Conservation (phyloP, 2,329 filamentous ascomycete species). For the Verticillium dahliae region DNA sequence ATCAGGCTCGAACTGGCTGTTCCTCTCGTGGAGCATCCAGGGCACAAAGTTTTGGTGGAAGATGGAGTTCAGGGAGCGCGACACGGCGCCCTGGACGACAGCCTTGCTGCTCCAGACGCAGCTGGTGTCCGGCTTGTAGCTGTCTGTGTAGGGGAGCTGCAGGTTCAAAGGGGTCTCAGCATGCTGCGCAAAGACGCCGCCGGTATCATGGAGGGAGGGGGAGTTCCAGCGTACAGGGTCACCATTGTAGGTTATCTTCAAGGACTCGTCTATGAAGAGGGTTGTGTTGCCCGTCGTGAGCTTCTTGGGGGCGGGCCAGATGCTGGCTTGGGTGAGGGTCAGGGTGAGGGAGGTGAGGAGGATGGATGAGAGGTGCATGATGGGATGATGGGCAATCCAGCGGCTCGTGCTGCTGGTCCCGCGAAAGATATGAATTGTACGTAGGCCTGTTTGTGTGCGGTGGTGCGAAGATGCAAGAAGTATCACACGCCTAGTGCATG, state of each 20-base stretch:
- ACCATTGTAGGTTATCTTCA: slow-evolving; percentile 54
- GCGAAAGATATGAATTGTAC: no score
- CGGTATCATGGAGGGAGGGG: slow-evolving; percentile 10
- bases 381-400: not conserved
- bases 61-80: slow-evolving; percentile 56
- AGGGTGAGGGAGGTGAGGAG: not conserved
- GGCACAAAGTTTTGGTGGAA: slow-evolving; percentile 66
- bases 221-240: slow-evolving; percentile 43
- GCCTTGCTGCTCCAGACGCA: slow-evolving; percentile 39
- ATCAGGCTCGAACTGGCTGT: slow-evolving; percentile 58
- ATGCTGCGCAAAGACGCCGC: slow-evolving; percentile 11
- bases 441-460: no score
- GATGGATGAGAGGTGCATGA: not conserved
- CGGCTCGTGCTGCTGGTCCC: not conserved
- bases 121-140: slow-evolving; percentile 32
- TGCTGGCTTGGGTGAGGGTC: not conserved
- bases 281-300: slow-evolving; percentile 44
- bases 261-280: slow-evolving; percentile 45
- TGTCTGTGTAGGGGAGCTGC: slow-evolving; percentile 42
- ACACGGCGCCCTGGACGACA: slow-evolving; percentile 49
- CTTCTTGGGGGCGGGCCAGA: slow-evolving; percentile 51
- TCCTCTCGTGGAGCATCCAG: slow-evolving; percentile 67
- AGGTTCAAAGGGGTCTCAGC: slow-evolving; percentile 25
- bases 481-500: not conserved
- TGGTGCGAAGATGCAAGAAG: not conserved